These are phyloP conservation scores for Boletus tomentosulus DNA, from an alignment of 768 basidiomycete genomes.

Conservation along the genomic window DNA sequence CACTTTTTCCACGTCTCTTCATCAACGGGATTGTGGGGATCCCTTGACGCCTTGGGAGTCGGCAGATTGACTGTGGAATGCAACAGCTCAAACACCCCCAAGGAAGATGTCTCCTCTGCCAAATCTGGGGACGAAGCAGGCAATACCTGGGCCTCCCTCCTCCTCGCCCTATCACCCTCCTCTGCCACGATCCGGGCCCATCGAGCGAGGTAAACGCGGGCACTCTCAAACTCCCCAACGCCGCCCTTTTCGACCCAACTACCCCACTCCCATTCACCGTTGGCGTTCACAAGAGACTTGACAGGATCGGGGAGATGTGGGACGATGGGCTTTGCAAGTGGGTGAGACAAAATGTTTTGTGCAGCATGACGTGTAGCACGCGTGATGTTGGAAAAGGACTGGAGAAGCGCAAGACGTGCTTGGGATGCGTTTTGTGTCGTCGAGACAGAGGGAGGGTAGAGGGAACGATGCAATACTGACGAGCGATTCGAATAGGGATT, in stretches of 20 bases:
- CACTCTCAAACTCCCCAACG: constrained; percentile 94
- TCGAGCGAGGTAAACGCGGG: constrained; percentile 90
- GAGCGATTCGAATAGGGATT: constrained; percentile 64
- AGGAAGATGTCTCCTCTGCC: constrained; percentile 62
- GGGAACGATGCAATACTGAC: constrained; percentile 77
- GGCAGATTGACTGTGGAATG: constrained; percentile 77
- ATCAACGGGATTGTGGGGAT: constrained; percentile 74
- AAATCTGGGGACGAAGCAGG: constrained; percentile 47
- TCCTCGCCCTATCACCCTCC: constrained; percentile 88
- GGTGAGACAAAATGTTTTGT: constrained; percentile 92
- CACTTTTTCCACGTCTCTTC: constrained; percentile 69
- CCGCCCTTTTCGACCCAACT: constrained; percentile 92
- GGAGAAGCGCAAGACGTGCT: constrained; percentile 78
- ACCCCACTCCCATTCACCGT: constrained; percentile 90
- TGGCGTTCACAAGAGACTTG: constrained; percentile 80
- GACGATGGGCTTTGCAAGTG: constrained; percentile 91
- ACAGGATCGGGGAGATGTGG: constrained; percentile 97
- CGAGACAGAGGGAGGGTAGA: constrained; percentile 50
- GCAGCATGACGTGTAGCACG: constrained; percentile 90
- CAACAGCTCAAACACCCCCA: constrained; percentile 86
- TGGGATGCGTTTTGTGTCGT: constrained; percentile 56
- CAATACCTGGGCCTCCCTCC: constrained; percentile 70
- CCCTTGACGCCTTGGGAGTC: constrained; percentile 77
- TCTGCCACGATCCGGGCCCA: constrained; percentile 98
- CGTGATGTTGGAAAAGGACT: constrained; percentile 92